These are phyloP conservation scores for Chaetomiaceae sp. DNA, from an alignment of 2,329 filamentous ascomycete genomes.

Conservation along the genomic window DNA sequence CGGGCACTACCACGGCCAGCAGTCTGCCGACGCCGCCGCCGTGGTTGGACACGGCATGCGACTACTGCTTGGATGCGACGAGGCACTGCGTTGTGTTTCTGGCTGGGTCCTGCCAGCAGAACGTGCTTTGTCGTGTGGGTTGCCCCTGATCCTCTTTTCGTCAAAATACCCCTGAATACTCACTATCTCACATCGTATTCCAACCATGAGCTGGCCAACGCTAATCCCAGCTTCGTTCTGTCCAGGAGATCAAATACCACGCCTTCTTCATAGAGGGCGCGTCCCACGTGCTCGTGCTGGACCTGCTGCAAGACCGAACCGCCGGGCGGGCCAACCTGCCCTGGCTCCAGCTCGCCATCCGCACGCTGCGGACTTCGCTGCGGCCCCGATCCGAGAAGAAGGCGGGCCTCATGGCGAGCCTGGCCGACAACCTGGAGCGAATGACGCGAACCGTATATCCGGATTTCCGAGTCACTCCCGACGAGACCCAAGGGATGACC, in stretches of 20 bases:
- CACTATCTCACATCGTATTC: no score
- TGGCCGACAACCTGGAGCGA: not conserved
- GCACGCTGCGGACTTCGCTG: constrained; percentile 3
- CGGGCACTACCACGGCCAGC: not conserved
- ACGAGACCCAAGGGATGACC: not conserved
- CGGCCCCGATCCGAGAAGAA: not conserved
- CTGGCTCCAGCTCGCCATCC: not conserved
- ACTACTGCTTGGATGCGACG: constrained; percentile 2
- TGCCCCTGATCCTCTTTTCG: no score
- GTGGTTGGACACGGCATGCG: constrained; percentile 5
- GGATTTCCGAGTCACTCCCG: constrained; percentile 1
- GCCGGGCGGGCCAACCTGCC: constrained; percentile 4
- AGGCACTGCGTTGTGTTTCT: constrained; percentile 2
- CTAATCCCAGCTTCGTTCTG: not conserved
- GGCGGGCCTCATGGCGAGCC: not conserved
- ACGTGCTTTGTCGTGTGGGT: constrained; percentile 2
- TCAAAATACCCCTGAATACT: not conserved
- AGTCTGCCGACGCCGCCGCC: not conserved
- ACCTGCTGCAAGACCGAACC: not conserved
- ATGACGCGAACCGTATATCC: constrained; percentile 2
- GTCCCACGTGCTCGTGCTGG: not conserved
- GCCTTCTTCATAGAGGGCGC: constrained; percentile 3
- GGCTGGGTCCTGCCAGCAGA: not conserved
- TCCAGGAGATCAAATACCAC: constrained; percentile 6
- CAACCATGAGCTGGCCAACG: not conserved